A percentile compares a stretch with the other conserved stretches of the same genome.
Conservation (phyloP, 805 yeast genomes). For the Cyberlindnera mrakii region DNA sequence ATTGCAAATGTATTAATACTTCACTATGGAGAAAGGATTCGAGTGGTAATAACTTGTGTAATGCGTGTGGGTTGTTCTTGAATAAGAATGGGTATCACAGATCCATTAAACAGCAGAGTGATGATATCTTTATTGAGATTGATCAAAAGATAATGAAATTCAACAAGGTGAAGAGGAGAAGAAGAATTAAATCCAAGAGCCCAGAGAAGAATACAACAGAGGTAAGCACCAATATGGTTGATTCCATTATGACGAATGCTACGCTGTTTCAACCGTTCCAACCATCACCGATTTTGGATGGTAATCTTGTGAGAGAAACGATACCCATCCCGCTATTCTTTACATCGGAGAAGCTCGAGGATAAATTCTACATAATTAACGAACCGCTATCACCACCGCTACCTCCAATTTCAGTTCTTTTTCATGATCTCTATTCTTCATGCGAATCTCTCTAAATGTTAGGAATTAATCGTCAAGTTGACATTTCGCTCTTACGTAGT, state of each 20-base stretch:
- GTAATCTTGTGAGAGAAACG: too few relatives aligned
- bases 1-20: conserved; percentile 84
- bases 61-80: conserved; percentile 89
- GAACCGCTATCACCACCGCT: background rate
- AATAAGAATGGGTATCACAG: conserved; percentile 33
- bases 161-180: conserved; percentile 18
- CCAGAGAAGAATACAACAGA: too few relatives aligned
- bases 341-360: background rate
- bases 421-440: background rate
- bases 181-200: conserved; percentile 1
- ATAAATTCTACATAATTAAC: background rate
- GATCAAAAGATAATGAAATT: conserved; percentile 15
- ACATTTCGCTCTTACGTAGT: too few relatives aligned
- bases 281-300: too few relatives aligned
- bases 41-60: conserved; percentile 84
- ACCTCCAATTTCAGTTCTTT: background rate
- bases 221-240: too few relatives aligned
- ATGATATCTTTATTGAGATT: conserved; percentile 16
- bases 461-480: too few relatives aligned
- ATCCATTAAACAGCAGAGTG: conserved; percentile 4
- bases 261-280: too few relatives aligned
- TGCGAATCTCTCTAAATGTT: too few relatives aligned
- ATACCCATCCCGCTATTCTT: background rate
- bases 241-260: too few relatives aligned
- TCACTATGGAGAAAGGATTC: conserved; percentile 92